Evolutionary conservation across 352 stramenopile species (phyloP).

Genomic region (Phytopythium litorale): DNA sequence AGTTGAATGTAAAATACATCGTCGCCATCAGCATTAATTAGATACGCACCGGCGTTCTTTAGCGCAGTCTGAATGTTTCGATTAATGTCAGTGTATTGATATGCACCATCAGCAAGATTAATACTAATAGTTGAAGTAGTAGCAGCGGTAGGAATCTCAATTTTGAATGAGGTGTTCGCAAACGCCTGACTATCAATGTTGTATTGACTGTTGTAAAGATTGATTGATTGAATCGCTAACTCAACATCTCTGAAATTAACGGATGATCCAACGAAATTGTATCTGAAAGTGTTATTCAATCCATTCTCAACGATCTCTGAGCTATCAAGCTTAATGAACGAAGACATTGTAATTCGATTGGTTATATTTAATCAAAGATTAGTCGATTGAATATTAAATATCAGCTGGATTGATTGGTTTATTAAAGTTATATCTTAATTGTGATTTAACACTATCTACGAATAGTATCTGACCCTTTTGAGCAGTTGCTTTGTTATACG

Average conservation of each 20-base stretch:
- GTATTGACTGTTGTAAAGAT: slow-evolving; percentile 20
- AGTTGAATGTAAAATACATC: slow-evolving; percentile 18
- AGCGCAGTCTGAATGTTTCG: slow-evolving; percentile 14
- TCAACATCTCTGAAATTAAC: slow-evolving; percentile 18
- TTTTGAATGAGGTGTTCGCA: slow-evolving; percentile 14
- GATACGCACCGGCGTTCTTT: slow-evolving; percentile 15
- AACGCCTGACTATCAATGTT: slow-evolving; percentile 16
- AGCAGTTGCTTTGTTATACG: not conserved
- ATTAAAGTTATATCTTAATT: slow-evolving; percentile 2
- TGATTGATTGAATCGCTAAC: slow-evolving; percentile 12
- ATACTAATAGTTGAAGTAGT: slow-evolving; percentile 11
- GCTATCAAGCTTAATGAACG: slow-evolving; percentile 1
- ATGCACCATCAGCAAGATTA: slow-evolving; percentile 15
- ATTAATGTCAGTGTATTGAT: slow-evolving; percentile 18
- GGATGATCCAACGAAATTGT: slow-evolving; percentile 6
- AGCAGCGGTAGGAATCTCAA: slow-evolving; percentile 17
- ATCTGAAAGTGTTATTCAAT: slow-evolving; percentile 14
- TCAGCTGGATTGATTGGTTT: not conserved
- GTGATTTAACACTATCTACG: not conserved
- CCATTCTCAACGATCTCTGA: slow-evolving; percentile 20
- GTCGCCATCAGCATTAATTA: slow-evolving; percentile 16
- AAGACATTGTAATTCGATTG: not conserved
- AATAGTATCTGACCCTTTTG: not conserved
- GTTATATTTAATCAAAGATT: slow-evolving; percentile 1
- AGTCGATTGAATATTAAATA: not conserved